Base-by-base conservation (phyloP, 176 grass and related monocot species). In the Lolium multiflorum region DNA sequence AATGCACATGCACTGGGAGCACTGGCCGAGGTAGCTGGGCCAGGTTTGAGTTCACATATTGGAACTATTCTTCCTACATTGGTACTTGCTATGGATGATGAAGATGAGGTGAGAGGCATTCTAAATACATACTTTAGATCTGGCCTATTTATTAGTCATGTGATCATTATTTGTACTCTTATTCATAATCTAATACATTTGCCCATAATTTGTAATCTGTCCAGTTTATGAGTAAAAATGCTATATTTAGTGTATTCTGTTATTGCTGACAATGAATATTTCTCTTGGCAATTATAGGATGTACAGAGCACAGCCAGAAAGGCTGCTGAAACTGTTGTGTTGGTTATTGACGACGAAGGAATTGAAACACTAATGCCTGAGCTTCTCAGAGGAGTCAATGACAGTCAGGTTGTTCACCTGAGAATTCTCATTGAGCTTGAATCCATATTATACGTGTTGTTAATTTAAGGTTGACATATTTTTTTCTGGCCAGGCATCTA, bases 1-100 rank as follows among this genome's bases (percentile, higher is more conserved):
- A 98, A 98, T 90, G 93, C 93, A 38, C 96, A 98, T 92, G 96
- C 96, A 81, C 84, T 98, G 57, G 96, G 96, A 92, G 96, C 96
- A 70, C 86, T 98, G 74, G 93, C 96, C 35, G 96, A 98, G 52
- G 96, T 98, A 79, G 96, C 96, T 50, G 96, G 96, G 50, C 18
- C 96, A 63, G 96, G 96, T 91, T 88, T 98, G 80, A 90, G 89
- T 87, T 93, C 93, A 88, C 93, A 98, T 79, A 96, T 98, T 89
- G 93, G 88, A 80, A 98, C 88, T 17, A 85, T 98, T 63, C 91
- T 98, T 8, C 96, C 93, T 79, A 89, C 96, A 35, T 85, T 98
- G 79, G 49, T 98, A 85, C 83, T 96, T 92, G 86, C 93, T 79
- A 96, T 94, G 93, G 88, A 88, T 77, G 87, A 92, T 47, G 76